Evolutionary conservation across 176 grass and related monocot species (phyloP).

Genomic region (Musa troglodytarum): DNA sequence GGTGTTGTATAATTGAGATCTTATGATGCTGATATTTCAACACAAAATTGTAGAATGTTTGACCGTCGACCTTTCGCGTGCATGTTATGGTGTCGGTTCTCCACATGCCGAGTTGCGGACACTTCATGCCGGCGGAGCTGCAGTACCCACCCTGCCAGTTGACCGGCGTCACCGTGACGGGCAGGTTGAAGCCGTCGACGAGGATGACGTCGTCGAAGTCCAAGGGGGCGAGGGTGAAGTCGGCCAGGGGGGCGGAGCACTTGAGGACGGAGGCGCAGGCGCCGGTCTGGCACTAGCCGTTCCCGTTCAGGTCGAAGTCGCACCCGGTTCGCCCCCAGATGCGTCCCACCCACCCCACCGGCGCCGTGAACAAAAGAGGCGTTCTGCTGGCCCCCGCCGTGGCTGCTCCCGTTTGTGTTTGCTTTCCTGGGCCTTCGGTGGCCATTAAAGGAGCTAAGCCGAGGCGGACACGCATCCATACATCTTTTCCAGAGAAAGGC

Average conservation of each 20-base stretch:
- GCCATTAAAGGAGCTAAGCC: too few relatives aligned
- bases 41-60: too few relatives aligned
- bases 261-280: slow-evolving; percentile 39
- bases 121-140: slow-evolving; percentile 23
- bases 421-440: too few relatives aligned
- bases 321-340: slow-evolving; percentile 75
- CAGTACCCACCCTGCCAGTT: slow-evolving; percentile 39
- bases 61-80: too few relatives aligned
- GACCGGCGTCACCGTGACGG: slow-evolving; percentile 35
- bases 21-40: too few relatives aligned
- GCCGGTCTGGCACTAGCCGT: slow-evolving; percentile 54
- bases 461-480: too few relatives aligned
- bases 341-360: slow-evolving; percentile 58
- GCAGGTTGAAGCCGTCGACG: slow-evolving; percentile 65
- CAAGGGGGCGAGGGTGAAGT: slow-evolving; percentile 50
- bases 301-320: slow-evolving; percentile 45
- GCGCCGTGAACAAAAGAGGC: slow-evolving; percentile 40
- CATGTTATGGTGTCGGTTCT: too few relatives aligned
- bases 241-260: slow-evolving; percentile 41
- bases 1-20: too few relatives aligned
- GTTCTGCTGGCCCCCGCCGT: too few relatives aligned
- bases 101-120: too few relatives aligned
- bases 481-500: too few relatives aligned
- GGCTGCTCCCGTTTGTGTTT: too few relatives aligned
- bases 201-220: slow-evolving; percentile 98